These are phyloP conservation scores for Psidium guajava DNA, from an alignment of 345 rosid genomes.

Conservation along the genomic window DNA sequence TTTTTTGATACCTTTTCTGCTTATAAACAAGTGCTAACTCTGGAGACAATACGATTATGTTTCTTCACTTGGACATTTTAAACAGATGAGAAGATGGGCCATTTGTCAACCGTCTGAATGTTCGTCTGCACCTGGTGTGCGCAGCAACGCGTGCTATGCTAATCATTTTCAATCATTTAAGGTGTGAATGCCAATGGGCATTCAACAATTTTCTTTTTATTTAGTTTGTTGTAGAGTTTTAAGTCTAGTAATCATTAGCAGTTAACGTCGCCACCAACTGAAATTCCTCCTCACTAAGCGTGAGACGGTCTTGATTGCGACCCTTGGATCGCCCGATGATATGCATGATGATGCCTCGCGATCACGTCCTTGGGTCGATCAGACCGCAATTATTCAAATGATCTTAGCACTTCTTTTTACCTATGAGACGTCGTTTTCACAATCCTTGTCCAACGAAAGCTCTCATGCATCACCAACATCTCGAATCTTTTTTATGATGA, in stretches of 20 bases:
- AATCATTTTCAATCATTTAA: background rate
- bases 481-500: background rate
- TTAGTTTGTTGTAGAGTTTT: no score
- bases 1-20: no score
- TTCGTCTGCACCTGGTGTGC: background rate
- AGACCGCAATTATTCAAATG: background rate
- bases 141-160: background rate
- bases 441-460: background rate
- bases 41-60: background rate
- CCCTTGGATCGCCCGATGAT: background rate
- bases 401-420: background rate
- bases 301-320: background rate
- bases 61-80: background rate
- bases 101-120: background rate
- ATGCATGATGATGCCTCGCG: background rate
- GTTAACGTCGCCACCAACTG: background rate
- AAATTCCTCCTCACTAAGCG: background rate
- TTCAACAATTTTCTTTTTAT: background rate
- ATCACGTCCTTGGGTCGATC: background rate
- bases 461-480: background rate
- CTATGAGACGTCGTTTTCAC: background rate
- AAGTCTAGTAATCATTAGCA: background rate
- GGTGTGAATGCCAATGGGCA: background rate
- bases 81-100: background rate
- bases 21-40: background rate